Conservation (phyloP, 495 filamentous ascomycete genomes). For the Penicillium antarcticum region DNA sequence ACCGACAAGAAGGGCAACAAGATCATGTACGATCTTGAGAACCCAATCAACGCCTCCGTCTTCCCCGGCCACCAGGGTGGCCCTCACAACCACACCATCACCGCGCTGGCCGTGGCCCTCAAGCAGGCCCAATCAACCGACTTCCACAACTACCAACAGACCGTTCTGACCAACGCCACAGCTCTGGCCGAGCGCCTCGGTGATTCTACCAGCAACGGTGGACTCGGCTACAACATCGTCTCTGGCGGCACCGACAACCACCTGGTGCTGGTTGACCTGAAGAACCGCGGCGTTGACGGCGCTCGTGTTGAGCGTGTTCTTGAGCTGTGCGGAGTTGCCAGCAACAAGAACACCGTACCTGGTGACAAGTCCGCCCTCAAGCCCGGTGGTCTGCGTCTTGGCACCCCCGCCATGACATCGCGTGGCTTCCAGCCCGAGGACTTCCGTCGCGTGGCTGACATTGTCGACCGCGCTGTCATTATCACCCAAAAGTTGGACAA, state of each 20-base stretch:
- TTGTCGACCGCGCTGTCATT: constrained; percentile 86
- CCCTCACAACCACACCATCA: constrained; percentile 98
- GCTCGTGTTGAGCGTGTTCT: constrained; percentile 92
- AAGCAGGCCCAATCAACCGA: constrained; percentile 89
- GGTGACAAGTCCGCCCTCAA: constrained; percentile 91
- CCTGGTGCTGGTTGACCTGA: constrained; percentile 90
- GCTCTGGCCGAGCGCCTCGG: constrained; percentile 76
- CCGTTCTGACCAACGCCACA: constrained; percentile 83
- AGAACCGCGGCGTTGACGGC: constrained; percentile 85
- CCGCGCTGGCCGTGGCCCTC: constrained; percentile 87
- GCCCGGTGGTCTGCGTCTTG: constrained; percentile 87
- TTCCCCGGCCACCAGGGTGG: constrained; percentile 99
- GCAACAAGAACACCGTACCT: constrained; percentile 98
- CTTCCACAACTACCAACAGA: constrained; percentile 84
- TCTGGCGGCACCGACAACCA: constrained; percentile 96
- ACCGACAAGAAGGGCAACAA: constrained; percentile 84
- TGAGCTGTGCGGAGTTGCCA: constrained; percentile 90
- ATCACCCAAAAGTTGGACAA: constrained; percentile 84
- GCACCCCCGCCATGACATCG: constrained; percentile 96
- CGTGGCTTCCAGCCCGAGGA: constrained; percentile 84
- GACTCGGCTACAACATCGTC: constrained; percentile 86
- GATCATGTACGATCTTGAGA: constrained; percentile 87
- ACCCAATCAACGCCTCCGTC: constrained; percentile 91
- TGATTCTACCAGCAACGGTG: constrained; percentile 66
- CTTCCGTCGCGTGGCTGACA: constrained; percentile 84